Base-by-base conservation (phyloP, 2,329 filamentous ascomycete species). In the Pezicula rhizophila region DNA sequence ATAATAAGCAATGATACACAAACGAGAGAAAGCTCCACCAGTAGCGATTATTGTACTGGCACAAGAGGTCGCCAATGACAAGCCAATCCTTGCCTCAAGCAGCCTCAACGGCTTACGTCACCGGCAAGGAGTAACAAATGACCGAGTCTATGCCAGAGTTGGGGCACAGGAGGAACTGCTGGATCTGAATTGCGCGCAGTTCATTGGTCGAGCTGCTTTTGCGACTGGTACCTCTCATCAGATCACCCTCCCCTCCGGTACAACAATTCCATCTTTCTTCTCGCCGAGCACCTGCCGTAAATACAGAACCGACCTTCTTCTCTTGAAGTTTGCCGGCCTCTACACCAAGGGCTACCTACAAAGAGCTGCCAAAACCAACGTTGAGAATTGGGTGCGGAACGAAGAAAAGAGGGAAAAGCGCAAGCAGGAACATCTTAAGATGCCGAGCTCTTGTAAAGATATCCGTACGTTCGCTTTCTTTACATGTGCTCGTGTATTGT, bases 381-480 rank as follows among this genome's bases (percentile, higher is more conserved):
- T 23, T 23, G 23, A 23, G 23, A 23, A 23, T 23, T 23, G 23
- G 23, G 23, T 2, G 2, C 23, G 23, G 23, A 5, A 23, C 23
- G 23, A 23, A 23, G 23, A 23, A 23, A 10, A 38, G 35, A 38
- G 12, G n/a, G 35, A n/a, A 38, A 38, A 40, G 23, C 38, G 15
- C 17, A 6, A 5, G 17, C 35, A 38, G 18, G 12, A 44, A n/a
- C 15, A n/a, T 25, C 14, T 37, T 28, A 43, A 50, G 47, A 96
- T 97, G 93, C 91, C 92, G 50, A 90, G 87, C 69, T 96, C 92
- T 55, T 99, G 93, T 74, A 89, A 91, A 81, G 92, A 97, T 70
- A 88, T 99, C 66, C 84, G 92, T 97, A 79, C 59, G 88, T 73
- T 23, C 23, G 23, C 23, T 45, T 18, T 49, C 42, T 39, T 40